A percentile compares a stretch with the other conserved stretches of the same genome.
phyloP scores from a whole-genome alignment of 768 basidiomycete genomes.

The Suillus cothurnatus region DNA sequence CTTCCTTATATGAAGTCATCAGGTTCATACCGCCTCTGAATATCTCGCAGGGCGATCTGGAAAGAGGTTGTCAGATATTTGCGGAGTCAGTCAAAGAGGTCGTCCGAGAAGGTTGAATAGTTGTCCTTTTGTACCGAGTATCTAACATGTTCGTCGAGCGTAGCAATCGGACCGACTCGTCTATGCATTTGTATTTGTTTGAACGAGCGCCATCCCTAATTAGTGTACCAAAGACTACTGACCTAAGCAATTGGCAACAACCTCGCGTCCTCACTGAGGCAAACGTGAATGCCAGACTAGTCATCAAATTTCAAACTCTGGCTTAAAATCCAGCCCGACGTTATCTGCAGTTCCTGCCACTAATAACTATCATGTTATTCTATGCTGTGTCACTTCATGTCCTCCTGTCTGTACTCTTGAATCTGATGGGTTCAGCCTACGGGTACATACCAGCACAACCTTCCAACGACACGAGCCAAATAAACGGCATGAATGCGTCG shows the following conservation, averaged over 20 bases:
- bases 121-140: background rate
- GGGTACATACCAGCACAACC: conserved; percentile 75
- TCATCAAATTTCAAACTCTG: conserved; percentile 10
- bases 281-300: conserved; percentile 9
- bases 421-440: conserved; percentile 14
- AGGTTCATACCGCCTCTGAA: conserved; percentile 95
- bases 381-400: conserved; percentile 4
- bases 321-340: conserved; percentile 14
- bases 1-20: conserved; percentile 84
- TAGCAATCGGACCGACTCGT: no score
- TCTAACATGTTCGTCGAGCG: background rate
- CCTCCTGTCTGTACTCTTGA: conserved; percentile 12
- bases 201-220: background rate
- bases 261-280: background rate
- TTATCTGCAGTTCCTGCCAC: conserved; percentile 5
- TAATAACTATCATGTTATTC: conserved; percentile 19
- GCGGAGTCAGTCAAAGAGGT: conserved; percentile 72
- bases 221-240: background rate
- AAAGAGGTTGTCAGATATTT: conserved; percentile 67
- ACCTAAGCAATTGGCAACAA: background rate
- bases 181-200: background rate
- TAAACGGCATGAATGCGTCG: conserved; percentile 59
- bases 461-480: conserved; percentile 62
- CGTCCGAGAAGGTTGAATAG: conserved; percentile 41
- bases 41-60: conserved; percentile 73